These are phyloP conservation scores for Cystofilobasidium bisporidii DNA, from an alignment of 768 basidiomycete genomes.

Conservation along the genomic window DNA sequence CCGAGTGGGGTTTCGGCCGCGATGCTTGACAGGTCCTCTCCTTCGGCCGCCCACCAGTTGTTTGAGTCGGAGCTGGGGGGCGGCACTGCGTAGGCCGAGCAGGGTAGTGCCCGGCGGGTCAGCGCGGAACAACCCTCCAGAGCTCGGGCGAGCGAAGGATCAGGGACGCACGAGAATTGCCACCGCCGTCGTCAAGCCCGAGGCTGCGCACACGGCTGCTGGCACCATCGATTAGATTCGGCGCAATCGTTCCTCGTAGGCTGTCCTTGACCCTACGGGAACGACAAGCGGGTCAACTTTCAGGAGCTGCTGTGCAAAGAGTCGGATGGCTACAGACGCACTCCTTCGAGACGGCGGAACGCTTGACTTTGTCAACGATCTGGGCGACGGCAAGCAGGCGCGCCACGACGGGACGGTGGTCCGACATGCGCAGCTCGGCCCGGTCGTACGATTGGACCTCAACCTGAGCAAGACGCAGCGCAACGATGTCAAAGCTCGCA, in stretches of 20 bases:
- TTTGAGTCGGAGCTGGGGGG: constrained; percentile 67
- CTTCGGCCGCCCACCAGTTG: constrained; percentile 56
- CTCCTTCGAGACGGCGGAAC: constrained; percentile 46
- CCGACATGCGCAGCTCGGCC: constrained; percentile 79
- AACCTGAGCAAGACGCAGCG: constrained; percentile 51
- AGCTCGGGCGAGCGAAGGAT: no score
- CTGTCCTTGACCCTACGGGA: neutral
- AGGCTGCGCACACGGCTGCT: constrained; percentile 61
- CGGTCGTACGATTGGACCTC: constrained; percentile 54
- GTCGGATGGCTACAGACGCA: neutral
- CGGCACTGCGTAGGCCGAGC: constrained; percentile 51
- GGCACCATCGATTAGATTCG: constrained; percentile 45
- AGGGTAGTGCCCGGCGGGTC: constrained; percentile 21
- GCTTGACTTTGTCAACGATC: constrained; percentile 67
- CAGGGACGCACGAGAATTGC: no score
- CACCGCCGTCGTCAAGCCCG: constrained; percentile 44
- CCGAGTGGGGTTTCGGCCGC: neutral
- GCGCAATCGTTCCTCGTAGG: neutral
- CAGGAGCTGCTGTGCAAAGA: neutral
- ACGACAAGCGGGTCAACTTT: neutral
- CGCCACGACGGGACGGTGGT: constrained; percentile 90
- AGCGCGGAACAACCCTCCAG: constrained; percentile 44
- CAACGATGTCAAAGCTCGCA: neutral
- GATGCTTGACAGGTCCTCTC: neutral
- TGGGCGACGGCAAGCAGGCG: constrained; percentile 69